These are phyloP conservation scores for Pachyrhizus erosus DNA, from an alignment of 306 rosid genomes.

Conservation along the genomic window DNA sequence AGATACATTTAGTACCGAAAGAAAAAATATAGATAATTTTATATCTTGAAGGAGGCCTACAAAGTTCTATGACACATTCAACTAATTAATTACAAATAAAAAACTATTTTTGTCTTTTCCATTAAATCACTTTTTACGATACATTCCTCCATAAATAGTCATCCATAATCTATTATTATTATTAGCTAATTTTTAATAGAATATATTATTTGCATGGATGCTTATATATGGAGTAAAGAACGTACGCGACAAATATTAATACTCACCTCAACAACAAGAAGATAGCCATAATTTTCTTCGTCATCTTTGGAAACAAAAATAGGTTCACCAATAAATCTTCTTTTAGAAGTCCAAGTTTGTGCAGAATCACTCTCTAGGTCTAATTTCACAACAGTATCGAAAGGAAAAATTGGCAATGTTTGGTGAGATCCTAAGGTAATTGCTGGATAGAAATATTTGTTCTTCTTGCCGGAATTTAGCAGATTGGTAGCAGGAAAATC, in stretches of 20 bases:
- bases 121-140: neutral
- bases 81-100: neutral
- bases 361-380: slow-evolving; percentile 50
- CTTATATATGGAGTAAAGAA: neutral
- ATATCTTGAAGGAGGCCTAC: neutral
- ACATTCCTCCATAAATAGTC: neutral
- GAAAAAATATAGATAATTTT: neutral
- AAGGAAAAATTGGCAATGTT: slow-evolving; percentile 82
- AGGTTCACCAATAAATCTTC: slow-evolving; percentile 90
- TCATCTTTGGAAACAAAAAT: slow-evolving; percentile 68
- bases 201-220: neutral
- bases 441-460: slow-evolving; percentile 76
- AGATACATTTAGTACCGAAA: too few relatives aligned
- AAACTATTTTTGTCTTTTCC: neutral
- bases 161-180: neutral
- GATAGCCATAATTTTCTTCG: slow-evolving; percentile 81
- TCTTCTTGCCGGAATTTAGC: slow-evolving; percentile 65
- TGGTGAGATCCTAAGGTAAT: slow-evolving; percentile 73
- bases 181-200: too few relatives aligned
- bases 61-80: neutral
- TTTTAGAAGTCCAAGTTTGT: slow-evolving; percentile 73
- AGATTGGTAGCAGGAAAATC: slow-evolving; percentile 86
- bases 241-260: neutral
- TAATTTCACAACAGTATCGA: slow-evolving; percentile 72
- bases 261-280: slow-evolving; percentile 87